A percentile compares a stretch with the other conserved stretches of the same genome.
Evolutionary conservation across 2,329 filamentous ascomycete species (phyloP).

Genomic region (Cyphellophora europaea): DNA sequence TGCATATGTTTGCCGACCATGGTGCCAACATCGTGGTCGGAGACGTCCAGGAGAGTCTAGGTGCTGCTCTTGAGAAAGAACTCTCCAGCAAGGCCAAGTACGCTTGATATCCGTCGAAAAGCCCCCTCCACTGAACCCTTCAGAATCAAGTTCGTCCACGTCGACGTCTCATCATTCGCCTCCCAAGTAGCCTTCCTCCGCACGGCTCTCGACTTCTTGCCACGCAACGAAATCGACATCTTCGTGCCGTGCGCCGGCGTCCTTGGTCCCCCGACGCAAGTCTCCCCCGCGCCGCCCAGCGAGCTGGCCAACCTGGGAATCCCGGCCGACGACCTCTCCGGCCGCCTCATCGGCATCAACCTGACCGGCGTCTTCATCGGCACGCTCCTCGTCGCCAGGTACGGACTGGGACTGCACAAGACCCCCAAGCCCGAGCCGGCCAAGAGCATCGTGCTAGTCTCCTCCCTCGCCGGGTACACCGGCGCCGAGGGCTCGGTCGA

Average conservation of each 20-base stretch:
- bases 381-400: slow-evolving; percentile 29
- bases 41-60: background rate
- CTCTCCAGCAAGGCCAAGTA: background rate
- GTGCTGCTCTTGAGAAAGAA: background rate
- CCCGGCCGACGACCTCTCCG: background rate
- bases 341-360: slow-evolving; percentile 52
- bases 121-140: background rate
- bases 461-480: slow-evolving; percentile 10
- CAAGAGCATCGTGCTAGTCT: slow-evolving; percentile 7
- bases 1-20: background rate
- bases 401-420: slow-evolving; percentile 3
- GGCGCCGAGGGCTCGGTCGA: slow-evolving; percentile 5
- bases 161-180: slow-evolving; percentile 56
- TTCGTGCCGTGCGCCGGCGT: slow-evolving; percentile 62
- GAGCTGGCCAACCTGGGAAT: slow-evolving; percentile 25
- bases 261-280: slow-evolving; percentile 27
- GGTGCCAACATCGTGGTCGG: background rate
- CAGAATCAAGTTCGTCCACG: slow-evolving; percentile 31
- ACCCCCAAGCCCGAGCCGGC: background rate
- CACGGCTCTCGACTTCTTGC: slow-evolving; percentile 44
- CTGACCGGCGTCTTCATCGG: slow-evolving; percentile 57
- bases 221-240: slow-evolving; percentile 47
- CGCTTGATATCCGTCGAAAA: background rate
- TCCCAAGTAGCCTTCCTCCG: slow-evolving; percentile 57
- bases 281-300: slow-evolving; percentile 26